phyloP scores from a whole-genome alignment of 306 rosid species.

The Gillenia trifoliata region DNA sequence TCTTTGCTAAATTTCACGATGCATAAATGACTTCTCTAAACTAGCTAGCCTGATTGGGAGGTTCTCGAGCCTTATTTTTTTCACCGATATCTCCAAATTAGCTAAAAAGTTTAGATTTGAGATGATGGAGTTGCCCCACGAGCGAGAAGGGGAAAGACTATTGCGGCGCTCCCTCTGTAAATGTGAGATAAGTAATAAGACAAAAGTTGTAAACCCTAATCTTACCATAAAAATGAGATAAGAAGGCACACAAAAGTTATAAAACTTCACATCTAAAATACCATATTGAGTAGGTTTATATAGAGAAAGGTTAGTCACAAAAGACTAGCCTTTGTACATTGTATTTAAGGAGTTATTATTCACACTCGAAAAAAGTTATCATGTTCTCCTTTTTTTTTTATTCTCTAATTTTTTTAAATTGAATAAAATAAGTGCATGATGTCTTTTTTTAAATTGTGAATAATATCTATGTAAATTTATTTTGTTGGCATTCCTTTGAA shows the following conservation, averaged over 20 bases:
- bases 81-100: neutral
- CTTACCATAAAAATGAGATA: neutral
- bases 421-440: neutral
- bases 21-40: neutral
- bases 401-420: too few species aligned
- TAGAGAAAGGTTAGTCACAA: neutral
- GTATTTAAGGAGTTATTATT: too few species aligned
- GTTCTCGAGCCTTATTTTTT: neutral
- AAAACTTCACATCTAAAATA: neutral
- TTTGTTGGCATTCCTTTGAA: too few species aligned
- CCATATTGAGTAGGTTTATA: neutral
- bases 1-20: neutral
- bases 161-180: neutral
- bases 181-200: neutral
- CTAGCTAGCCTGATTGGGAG: neutral
- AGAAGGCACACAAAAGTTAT: neutral
- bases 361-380: too few species aligned
- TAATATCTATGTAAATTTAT: too few species aligned
- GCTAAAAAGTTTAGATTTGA: neutral
- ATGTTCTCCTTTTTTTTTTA: too few species aligned
- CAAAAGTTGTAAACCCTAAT: neutral
- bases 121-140: neutral
- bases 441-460: neutral
- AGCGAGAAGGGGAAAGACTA: neutral
- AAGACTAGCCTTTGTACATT: neutral